phyloP scores from a whole-genome alignment of 306 rosid species.

The Medicago arabica region DNA sequence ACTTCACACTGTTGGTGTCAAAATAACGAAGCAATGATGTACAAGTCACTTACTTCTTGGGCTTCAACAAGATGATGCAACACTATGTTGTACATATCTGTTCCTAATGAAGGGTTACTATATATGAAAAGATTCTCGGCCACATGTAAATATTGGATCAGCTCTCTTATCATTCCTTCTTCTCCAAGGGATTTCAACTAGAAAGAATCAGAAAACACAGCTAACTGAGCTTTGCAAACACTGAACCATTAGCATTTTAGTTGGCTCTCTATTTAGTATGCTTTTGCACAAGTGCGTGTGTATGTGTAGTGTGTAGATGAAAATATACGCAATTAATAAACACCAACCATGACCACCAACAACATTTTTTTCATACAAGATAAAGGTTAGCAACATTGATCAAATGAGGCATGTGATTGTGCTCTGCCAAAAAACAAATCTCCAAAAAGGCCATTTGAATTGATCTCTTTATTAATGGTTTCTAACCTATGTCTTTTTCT shows the following conservation, averaged over 20 bases:
- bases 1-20: constrained; percentile 39
- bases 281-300: neutral
- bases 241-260: constrained; percentile 28
- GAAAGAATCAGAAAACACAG: constrained; percentile 29
- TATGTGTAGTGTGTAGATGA: neutral
- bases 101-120: constrained; percentile 54
- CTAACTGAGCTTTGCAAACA: constrained; percentile 31
- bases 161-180: constrained; percentile 74
- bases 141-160: constrained; percentile 67
- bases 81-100: constrained; percentile 61
- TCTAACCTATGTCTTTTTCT: constrained; percentile 7
- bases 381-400: constrained; percentile 8
- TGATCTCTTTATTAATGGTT: neutral
- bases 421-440: neutral
- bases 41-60: constrained; percentile 61
- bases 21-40: constrained; percentile 42
- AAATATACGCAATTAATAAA: constrained; percentile 12
- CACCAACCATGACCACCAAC: neutral
- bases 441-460: constrained; percentile 26
- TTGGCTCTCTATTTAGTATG: constrained; percentile 3
- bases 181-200: constrained; percentile 86
- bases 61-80: constrained; percentile 72
- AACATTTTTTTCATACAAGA: neutral
- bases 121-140: constrained; percentile 74
- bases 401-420: neutral